A percentile compares a stretch with the other conserved stretches of the same genome.
Evolutionary conservation across 306 rosid species (phyloP).

Genomic region (Dalbergia cultrata): DNA sequence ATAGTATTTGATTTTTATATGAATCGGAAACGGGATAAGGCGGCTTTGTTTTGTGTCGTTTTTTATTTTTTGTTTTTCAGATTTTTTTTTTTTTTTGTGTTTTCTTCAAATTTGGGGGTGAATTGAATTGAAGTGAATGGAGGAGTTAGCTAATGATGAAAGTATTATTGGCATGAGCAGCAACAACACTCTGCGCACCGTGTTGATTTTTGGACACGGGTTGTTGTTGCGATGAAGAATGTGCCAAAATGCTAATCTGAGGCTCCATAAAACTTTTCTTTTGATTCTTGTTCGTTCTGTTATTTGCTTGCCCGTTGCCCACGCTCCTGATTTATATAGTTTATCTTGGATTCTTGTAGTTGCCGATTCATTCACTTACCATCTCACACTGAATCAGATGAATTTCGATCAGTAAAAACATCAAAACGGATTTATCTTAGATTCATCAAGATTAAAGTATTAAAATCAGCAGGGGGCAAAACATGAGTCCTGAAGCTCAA

Average conservation of each 20-base stretch:
- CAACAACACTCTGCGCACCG: conserved; percentile 66
- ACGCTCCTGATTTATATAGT: no score
- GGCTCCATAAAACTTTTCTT: conserved; percentile 26
- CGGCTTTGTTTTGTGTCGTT: background rate
- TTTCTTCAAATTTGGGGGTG: background rate
- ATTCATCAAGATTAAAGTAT: no score
- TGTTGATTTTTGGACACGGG: conserved; percentile 57
- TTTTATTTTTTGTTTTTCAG: background rate
- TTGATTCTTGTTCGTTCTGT: background rate
- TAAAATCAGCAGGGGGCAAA: no score
- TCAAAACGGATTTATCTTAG: no score
- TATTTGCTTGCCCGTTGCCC: background rate
- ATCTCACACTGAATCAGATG: no score
- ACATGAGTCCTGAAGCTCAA: no score
- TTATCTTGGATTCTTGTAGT: no score
- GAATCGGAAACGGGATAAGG: background rate
- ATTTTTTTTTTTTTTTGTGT: background rate
- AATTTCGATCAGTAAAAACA: no score
- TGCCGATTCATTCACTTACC: no score
- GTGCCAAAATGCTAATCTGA: conserved; percentile 93
- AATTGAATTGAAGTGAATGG: background rate
- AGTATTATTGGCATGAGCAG: conserved; percentile 57
- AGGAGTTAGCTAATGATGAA: conserved; percentile 52
- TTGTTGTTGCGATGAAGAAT: conserved; percentile 71
- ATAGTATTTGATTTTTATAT: background rate